Base-by-base conservation (phyloP, 106 monocot genomes). In the Allium fistulosum region DNA sequence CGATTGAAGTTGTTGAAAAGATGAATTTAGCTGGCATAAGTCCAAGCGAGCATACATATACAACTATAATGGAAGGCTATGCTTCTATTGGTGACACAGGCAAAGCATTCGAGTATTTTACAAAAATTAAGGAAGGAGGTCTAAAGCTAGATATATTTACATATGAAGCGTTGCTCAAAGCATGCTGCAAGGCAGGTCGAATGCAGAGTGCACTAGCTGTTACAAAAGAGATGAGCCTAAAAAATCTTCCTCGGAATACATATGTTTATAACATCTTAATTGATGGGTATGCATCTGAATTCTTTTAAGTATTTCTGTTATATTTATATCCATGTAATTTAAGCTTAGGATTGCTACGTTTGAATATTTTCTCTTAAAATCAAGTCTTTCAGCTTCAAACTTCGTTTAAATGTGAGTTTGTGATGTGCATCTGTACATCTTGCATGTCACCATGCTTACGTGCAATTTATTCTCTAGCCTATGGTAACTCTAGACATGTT, bases 151-250 rank as follows among this genome's bases (percentile, higher is more conserved):
- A 99, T 81, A 89, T 92, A 48, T 92, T 81, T 71, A 92, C 89
- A 1, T 92, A 93, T 67, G 92, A 99, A 74, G 82, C 86, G 66
- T 75, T 93, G 73, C 89, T 99, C 13, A 92, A 92, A 75, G 97
- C 97, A 62, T 99, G 97, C 61, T 99, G 97, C 80, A 99, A 99
- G 73, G 84, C 97, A 15, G 97, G 97, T 45, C 78, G 92, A 26
- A 99, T 99, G 92, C 97, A 92, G 51, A 99, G 92, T 81, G 97
- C 97, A 55, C 74, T 99, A 69, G 97, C 89, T 57, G 87, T 99
- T 18, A 99, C 97, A 72, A 83, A 85, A 61, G 92, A 99, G 76
- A 99, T 93, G 97, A 81, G 66, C 52, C 55, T 65, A 52, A 82
- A 75, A 49, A 85, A 79, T 63, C 89, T 99, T 61, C 86, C 86